A percentile compares a stretch with the other conserved stretches of the same genome.
phyloP scores from a whole-genome alignment of 179 eudicot species.

The Carnegiea gigantea region DNA sequence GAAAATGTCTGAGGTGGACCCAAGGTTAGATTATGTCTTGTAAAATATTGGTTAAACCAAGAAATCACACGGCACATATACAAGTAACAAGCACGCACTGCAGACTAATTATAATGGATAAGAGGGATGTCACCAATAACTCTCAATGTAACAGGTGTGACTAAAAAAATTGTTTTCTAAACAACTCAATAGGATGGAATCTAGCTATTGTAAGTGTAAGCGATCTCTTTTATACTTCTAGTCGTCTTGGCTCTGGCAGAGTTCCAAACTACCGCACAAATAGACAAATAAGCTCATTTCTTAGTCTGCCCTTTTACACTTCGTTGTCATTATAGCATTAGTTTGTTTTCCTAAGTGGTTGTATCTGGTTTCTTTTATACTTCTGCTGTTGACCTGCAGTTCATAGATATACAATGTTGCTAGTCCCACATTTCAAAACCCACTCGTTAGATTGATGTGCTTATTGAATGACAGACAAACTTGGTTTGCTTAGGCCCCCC shows the following conservation, averaged over 20 bases:
- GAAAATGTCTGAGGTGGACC: too few species aligned
- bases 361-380: neutral
- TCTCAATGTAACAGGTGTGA: neutral
- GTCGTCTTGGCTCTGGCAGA: neutral
- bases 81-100: neutral
- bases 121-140: neutral
- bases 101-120: neutral
- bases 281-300: too few species aligned
- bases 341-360: neutral
- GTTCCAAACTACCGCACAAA: too few species aligned
- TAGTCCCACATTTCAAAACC: neutral
- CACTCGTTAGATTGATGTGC: neutral
- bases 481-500: neutral
- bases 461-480: neutral
- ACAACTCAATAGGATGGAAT: neutral
- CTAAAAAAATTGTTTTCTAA: neutral
- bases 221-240: neutral
- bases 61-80: too few species aligned
- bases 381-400: neutral
- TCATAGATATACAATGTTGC: neutral
- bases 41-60: too few species aligned
- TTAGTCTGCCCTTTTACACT: too few species aligned
- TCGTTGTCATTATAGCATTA: neutral
- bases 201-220: neutral
- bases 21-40: too few species aligned